Evolutionary conservation across 2,329 filamentous ascomycete genomes (phyloP).

Genomic region (Fusarium guadeloupense): DNA sequence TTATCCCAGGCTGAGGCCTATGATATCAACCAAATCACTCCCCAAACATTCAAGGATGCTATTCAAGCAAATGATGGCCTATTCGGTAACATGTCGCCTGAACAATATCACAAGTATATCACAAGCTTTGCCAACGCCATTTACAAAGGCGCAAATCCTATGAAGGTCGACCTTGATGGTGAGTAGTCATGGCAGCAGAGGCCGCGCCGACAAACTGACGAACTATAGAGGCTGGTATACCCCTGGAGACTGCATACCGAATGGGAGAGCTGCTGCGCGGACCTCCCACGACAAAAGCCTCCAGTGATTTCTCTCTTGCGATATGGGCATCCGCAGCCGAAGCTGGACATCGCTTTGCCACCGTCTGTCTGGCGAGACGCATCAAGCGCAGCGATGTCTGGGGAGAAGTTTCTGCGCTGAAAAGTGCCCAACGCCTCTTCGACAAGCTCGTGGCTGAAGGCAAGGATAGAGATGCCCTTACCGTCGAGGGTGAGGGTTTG

Average conservation of each 20-base stretch:
- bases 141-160: conserved; percentile 33
- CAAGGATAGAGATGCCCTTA: conserved; percentile 49
- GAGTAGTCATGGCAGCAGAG: conserved; percentile 9
- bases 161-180: conserved; percentile 37
- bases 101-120: conserved; percentile 39
- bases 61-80: conserved; percentile 21
- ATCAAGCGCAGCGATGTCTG: conserved; percentile 33
- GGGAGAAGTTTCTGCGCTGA: conserved; percentile 24
- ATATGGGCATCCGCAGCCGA: conserved; percentile 48
- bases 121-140: conserved; percentile 37
- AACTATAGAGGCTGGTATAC: conserved; percentile 30
- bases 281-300: conserved; percentile 1
- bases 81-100: conserved; percentile 32
- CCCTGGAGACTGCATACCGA: conserved; percentile 39
- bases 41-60: conserved; percentile 31
- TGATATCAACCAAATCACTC: conserved; percentile 37
- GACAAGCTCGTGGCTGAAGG: conserved; percentile 43
- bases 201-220: conserved; percentile 7
- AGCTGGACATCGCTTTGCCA: conserved; percentile 44
- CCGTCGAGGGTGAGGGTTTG: conserved; percentile 46
- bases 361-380: conserved; percentile 42
- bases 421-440: conserved; percentile 43
- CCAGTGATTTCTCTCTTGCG: conserved; percentile 29
- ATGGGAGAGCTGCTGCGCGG: conserved; percentile 44
- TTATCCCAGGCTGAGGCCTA: conserved; percentile 21